These are phyloP conservation scores for Camelina laxa DNA, from an alignment of 345 rosid genomes.

Conservation along the genomic window DNA sequence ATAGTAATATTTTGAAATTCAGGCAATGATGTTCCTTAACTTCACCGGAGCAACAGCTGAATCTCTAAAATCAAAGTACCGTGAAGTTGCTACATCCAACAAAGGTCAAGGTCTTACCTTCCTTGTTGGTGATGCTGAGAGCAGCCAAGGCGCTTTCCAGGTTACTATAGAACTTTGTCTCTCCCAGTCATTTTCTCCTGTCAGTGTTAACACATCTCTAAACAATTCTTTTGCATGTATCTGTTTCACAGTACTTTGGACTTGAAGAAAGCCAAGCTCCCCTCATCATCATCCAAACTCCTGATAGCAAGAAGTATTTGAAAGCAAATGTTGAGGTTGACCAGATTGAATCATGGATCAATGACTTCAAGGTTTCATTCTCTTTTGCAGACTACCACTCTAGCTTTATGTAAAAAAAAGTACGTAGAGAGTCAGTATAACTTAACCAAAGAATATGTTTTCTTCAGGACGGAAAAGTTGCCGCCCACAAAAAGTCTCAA, in stretches of 20 bases:
- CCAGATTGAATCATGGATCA: slow-evolving; percentile 80
- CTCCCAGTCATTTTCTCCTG: slow-evolving; percentile 14
- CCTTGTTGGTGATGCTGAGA: slow-evolving; percentile 88
- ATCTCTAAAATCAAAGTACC: slow-evolving; percentile 66
- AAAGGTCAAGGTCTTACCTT: slow-evolving; percentile 73
- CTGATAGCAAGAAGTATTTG: slow-evolving; percentile 75
- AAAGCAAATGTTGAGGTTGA: slow-evolving; percentile 68
- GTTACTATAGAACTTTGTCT: slow-evolving; percentile 45
- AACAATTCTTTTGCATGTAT: slow-evolving; percentile 4
- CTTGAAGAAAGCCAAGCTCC: slow-evolving; percentile 83
- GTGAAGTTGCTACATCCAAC: slow-evolving; percentile 71
- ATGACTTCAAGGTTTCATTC: slow-evolving; percentile 74
- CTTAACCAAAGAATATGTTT: slow-evolving; percentile 29
- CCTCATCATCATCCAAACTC: slow-evolving; percentile 70
- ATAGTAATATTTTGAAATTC: slow-evolving; percentile 20
- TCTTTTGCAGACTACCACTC: slow-evolving; percentile 17
- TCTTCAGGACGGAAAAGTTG: slow-evolving; percentile 89
- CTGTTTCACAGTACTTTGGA: slow-evolving; percentile 81
- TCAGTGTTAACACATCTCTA: neutral
- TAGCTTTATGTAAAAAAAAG: neutral
- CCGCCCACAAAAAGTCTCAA: slow-evolving; percentile 70
- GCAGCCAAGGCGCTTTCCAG: slow-evolving; percentile 87
- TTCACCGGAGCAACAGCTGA: slow-evolving; percentile 62
- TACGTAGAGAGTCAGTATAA: neutral
- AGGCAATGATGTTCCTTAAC: slow-evolving; percentile 94